Evolutionary conservation across 331 rosid genomes (phyloP), one percentile per base, ranked within the genome.

Genomic region (Arachis monticola): DNA sequence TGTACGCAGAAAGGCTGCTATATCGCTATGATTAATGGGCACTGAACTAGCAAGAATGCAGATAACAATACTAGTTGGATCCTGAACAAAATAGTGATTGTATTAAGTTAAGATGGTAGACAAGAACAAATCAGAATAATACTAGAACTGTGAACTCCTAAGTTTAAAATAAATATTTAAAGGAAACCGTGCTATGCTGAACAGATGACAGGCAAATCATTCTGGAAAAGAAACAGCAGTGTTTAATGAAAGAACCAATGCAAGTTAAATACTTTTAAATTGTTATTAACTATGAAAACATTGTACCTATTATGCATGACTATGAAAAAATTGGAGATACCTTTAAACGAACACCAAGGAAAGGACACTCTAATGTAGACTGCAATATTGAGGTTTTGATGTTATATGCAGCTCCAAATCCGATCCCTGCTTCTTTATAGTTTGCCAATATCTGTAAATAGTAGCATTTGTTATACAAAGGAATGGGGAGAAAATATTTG

Each of bases 341-440:
- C 99, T 94, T 88, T 64, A 90, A 88, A 66, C 83, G 85, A 58
- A 72, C 79, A 79, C 85, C 84, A 45, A 94, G 93, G 85, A 94
- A 92, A 69, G 97, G 97, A 81, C 99, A 86, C 75, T 94, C 99
- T 72, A 83, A 86, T 72, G 86, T 74, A 74, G 96, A 82, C 72
- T 85, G 84, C 76, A 86, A 71, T 81, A 94, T 87, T 77, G 97
- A 92, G 72, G 87, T 86, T 82, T 85, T 79, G 61, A 88, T 74
- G 86, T 82, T 83, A 79, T 88, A 80, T 47, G 97, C 97, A 63
- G 92, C 89, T 80, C 99, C 99, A 83, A 94, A 88, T 84, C 99
- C 96, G 74, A 94, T 73, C 67, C 87, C 91, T 53, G 92, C 99
- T 79, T 90, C 92, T 67, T 90, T 88, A 78, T 81, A 87, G 79